phyloP scores from a whole-genome alignment of 2,329 filamentous ascomycete species.

The Neofusicoccum umdonicola region DNA sequence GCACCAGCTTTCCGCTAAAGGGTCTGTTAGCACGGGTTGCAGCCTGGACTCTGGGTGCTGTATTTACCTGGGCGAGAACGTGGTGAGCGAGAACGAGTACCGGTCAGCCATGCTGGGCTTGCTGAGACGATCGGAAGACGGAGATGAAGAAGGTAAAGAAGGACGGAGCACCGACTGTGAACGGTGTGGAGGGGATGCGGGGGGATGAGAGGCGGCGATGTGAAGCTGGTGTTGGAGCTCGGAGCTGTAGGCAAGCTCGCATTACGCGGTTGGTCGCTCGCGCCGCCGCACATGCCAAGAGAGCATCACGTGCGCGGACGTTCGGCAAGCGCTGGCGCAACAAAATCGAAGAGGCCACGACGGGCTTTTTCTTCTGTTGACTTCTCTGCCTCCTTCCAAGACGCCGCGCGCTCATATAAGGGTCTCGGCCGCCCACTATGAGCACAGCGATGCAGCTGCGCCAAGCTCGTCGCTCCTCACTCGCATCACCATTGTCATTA shows the following conservation, averaged over 20 bases:
- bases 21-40: slow-evolving; percentile 45
- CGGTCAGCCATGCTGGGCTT: slow-evolving; percentile 78
- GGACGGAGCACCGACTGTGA: neutral
- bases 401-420: slow-evolving; percentile 3
- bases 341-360: slow-evolving; percentile 17
- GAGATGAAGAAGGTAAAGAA: neutral
- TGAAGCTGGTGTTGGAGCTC: slow-evolving; percentile 18
- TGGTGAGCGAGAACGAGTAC: slow-evolving; percentile 99
- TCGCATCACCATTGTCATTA: neutral
- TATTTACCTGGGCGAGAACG: slow-evolving; percentile 95
- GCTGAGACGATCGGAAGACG: slow-evolving; percentile 20
- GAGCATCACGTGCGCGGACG: slow-evolving; percentile 1
- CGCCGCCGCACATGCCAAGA: slow-evolving; percentile 10
- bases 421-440: slow-evolving; percentile 5
- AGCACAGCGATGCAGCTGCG: slow-evolving; percentile 9
- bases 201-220: slow-evolving; percentile 19
- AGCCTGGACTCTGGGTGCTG: slow-evolving; percentile 22
- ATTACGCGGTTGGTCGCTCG: slow-evolving; percentile 18
- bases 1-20: slow-evolving; percentile 91
- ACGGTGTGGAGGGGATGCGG: slow-evolving; percentile 15
- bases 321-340: slow-evolving; percentile 6
- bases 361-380: neutral
- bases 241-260: slow-evolving; percentile 35
- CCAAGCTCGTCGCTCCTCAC: neutral
- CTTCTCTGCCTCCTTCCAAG: neutral